Evolutionary conservation across 495 filamentous ascomycete species (phyloP).

Genomic region (Penicillium malachiteum): DNA sequence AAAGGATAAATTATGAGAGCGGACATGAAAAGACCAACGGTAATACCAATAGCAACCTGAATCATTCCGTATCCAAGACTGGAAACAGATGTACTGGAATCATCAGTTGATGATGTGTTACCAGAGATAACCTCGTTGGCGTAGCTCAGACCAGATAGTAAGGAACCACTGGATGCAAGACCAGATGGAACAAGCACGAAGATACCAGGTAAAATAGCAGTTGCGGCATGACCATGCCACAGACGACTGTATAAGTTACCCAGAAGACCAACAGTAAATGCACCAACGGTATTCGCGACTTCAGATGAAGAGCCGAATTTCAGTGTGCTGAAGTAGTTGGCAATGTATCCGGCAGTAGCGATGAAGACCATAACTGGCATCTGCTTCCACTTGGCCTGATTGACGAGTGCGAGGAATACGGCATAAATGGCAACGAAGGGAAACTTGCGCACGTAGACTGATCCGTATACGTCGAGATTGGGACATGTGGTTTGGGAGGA

Average conservation of each 20-base stretch:
- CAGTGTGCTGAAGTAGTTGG: conserved; percentile 75
- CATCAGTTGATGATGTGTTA: conserved; percentile 40
- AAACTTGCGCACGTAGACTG: conserved; percentile 50
- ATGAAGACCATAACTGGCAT: conserved; percentile 83
- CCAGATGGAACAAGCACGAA: conserved; percentile 93
- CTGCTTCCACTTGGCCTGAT: conserved; percentile 89
- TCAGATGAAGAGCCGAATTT: conserved; percentile 74
- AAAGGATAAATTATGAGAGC: conserved; percentile 84
- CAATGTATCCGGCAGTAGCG: conserved; percentile 74
- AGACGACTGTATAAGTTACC: conserved; percentile 85
- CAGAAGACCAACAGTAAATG: conserved; percentile 79
- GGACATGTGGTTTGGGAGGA: conserved; percentile 67
- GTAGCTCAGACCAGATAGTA: conserved; percentile 73
- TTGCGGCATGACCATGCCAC: conserved; percentile 80
- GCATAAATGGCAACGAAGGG: conserved; percentile 71
- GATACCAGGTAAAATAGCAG: conserved; percentile 87
- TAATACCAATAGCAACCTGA: conserved; percentile 90
- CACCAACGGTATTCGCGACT: conserved; percentile 81
- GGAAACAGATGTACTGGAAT: conserved; percentile 55
- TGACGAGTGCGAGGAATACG: conserved; percentile 78
- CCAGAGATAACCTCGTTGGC: conserved; percentile 62
- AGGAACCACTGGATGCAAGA: conserved; percentile 75
- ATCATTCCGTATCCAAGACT: conserved; percentile 85
- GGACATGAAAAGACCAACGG: conserved; percentile 82
- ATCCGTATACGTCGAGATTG: conserved; percentile 50